A percentile compares a stretch with the other conserved stretches of the same genome.
phyloP scores from a whole-genome alignment of 1,284 basidiomycete species.

The Irpex lacteus region DNA sequence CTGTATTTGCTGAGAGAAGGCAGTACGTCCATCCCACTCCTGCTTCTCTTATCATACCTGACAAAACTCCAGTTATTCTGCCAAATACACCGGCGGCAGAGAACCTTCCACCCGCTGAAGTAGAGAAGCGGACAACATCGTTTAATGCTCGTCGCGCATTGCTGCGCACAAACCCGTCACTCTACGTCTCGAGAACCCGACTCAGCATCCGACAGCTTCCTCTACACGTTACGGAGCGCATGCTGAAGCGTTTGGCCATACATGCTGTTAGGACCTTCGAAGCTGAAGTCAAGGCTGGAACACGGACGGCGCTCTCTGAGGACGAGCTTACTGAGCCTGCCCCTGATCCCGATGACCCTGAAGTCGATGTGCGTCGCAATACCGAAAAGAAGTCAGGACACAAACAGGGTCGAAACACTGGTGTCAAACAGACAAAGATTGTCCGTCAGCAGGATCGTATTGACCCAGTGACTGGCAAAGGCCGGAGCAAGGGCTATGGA shows the following conservation, averaged over 20 bases:
- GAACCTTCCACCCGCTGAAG: slow-evolving; percentile 64
- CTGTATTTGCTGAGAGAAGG: slow-evolving; percentile 96
- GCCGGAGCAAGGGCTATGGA: slow-evolving; percentile 91
- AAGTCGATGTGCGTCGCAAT: slow-evolving; percentile 27
- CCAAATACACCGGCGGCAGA: slow-evolving; percentile 81
- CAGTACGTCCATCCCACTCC: slow-evolving; percentile 46
- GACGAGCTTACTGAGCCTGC: slow-evolving; percentile 66
- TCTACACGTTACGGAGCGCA: slow-evolving; percentile 84
- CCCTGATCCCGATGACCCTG: slow-evolving; percentile 26
- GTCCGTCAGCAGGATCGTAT: slow-evolving; percentile 85
- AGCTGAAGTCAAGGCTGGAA: slow-evolving; percentile 69
- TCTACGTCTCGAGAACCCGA: slow-evolving; percentile 94
- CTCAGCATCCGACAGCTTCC: slow-evolving; percentile 93
- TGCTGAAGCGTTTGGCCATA: slow-evolving; percentile 84
- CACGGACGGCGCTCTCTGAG: slow-evolving; percentile 58
- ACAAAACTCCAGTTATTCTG: slow-evolving; percentile 67
- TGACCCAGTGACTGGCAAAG: slow-evolving; percentile 84
- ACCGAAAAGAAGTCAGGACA: slow-evolving; percentile 28
- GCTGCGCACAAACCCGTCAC: slow-evolving; percentile 86
- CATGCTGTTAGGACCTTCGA: slow-evolving; percentile 83
- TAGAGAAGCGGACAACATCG: slow-evolving; percentile 81
- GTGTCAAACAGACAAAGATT: slow-evolving; percentile 87
- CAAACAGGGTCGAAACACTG: slow-evolving; percentile 49
- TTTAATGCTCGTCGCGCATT: slow-evolving; percentile 81
- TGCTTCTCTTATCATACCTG: not conserved